Evolutionary conservation across 345 rosid species (phyloP).

Genomic region (Murraya koenigii): DNA sequence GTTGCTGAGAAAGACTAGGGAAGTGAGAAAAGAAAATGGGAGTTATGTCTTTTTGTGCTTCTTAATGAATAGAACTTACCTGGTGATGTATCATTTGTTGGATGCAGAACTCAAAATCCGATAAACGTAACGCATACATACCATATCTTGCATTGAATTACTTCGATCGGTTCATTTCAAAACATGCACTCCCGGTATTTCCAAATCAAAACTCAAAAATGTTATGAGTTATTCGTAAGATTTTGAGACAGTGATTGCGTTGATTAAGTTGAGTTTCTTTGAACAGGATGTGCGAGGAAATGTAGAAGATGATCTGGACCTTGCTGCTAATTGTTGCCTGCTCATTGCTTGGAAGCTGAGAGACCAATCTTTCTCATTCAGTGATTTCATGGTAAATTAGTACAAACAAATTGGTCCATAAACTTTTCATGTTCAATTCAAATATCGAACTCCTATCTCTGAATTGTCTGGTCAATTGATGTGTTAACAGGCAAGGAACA

Average conservation of each 20-base stretch:
- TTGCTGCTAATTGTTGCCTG: neutral
- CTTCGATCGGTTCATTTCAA: slow-evolving; percentile 1
- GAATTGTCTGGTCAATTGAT: neutral
- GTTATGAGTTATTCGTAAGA: neutral
- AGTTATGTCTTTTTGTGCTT: no score
- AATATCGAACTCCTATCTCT: neutral
- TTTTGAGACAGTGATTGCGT: neutral
- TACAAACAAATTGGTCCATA: neutral
- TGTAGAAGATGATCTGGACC: neutral
- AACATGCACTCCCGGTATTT: neutral
- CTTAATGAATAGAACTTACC: neutral
- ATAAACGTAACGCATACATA: neutral
- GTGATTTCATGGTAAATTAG: slow-evolving; percentile 7
- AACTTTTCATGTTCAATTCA: neutral
- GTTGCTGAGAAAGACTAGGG: no score
- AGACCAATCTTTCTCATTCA: neutral
- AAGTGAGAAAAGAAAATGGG: no score
- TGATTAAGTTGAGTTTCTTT: neutral
- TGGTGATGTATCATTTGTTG: neutral
- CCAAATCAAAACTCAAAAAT: neutral
- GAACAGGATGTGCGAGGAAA: neutral
- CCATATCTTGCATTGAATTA: slow-evolving; percentile 4
- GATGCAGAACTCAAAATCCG: neutral
- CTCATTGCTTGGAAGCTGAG: slow-evolving; percentile 8
- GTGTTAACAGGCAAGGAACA: neutral